Evolutionary conservation across 2,329 filamentous ascomycete species (phyloP).

Genomic region (Phialophora tarda): DNA sequence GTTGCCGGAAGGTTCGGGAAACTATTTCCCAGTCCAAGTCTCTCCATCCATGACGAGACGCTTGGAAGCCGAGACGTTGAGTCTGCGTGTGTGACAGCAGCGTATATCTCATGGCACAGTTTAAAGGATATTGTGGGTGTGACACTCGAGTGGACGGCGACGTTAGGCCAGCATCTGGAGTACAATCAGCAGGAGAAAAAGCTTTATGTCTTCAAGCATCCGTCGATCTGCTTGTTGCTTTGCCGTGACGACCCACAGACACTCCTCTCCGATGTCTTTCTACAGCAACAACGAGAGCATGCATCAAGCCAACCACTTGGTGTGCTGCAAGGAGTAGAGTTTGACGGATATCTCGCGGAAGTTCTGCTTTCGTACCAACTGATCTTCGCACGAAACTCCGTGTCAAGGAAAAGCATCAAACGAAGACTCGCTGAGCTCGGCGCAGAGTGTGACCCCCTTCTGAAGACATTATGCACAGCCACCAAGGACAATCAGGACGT

Average conservation of each 20-base stretch:
- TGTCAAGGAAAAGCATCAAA: slow-evolving; percentile 15
- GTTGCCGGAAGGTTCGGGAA: slow-evolving; percentile 15
- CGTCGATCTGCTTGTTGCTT: slow-evolving; percentile 19
- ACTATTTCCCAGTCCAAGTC: slow-evolving; percentile 11
- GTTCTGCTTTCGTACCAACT: slow-evolving; percentile 20
- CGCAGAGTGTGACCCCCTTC: slow-evolving; percentile 6
- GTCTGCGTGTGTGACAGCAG: slow-evolving; percentile 14
- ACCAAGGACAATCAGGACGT: slow-evolving; percentile 3
- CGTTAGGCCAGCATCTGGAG: slow-evolving; percentile 18
- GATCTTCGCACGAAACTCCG: slow-evolving; percentile 13
- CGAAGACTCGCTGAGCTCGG: slow-evolving; percentile 6
- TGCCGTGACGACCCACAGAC: slow-evolving; percentile 6
- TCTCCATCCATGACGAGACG: slow-evolving; percentile 12
- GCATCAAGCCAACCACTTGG: not conserved
- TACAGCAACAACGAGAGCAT: slow-evolving; percentile 6
- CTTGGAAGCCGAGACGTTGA: slow-evolving; percentile 16
- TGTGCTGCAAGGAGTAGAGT: slow-evolving; percentile 8
- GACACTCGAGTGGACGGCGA: slow-evolving; percentile 16
- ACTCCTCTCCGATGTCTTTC: slow-evolving; percentile 15
- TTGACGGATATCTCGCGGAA: slow-evolving; percentile 18
- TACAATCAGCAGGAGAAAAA: slow-evolving; percentile 16
- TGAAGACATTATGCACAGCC: slow-evolving; percentile 11
- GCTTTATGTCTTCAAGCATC: slow-evolving; percentile 21
- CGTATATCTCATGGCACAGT: slow-evolving; percentile 22
- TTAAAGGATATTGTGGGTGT: slow-evolving; percentile 13